Base-by-base conservation (phyloP, 2,329 filamentous ascomycete species). In the Fusarium agapanthi region DNA sequence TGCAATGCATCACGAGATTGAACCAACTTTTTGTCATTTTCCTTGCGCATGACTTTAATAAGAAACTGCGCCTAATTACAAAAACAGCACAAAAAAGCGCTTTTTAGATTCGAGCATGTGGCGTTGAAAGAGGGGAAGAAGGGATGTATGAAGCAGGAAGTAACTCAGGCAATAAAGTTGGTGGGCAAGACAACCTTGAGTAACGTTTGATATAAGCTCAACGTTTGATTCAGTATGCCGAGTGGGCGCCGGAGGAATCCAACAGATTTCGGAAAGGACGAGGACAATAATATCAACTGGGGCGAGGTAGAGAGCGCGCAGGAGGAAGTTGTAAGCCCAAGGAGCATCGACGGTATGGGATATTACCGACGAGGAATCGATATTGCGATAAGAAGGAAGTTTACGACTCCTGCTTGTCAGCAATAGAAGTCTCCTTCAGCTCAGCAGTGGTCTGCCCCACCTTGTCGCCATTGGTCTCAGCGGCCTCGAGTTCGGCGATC, bases 401-500 rank as follows among this genome's bases (percentile, higher is more conserved):
- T 76, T 83, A 85, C 76, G 81, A 86, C 72, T 85, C 84, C 80
- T 84, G 80, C 82, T 87, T 88, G 67, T 88, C 87, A 75, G 86
- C 84, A 68, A 89, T 78, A 45, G 86, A 84, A 62, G 83, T 80
- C 73, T 88, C 83, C 83, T 88, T 85, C 64, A 89, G 82, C 62
- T 84, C 85, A 59, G 85, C 80, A 56, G 86, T 84, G 61, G 85
- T 85, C 67, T 88, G 87, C 44, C 88, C 89, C 59, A 90, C 87
- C 69, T 85, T 85, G 72, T 87, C 85, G 69, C 81, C 86, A 79
- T 85, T 85, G 74, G 83, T 83, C 72, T 86, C 86, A 69, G 83
- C 85, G 60, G 85, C 83, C 78, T 98, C 95, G 62, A 98, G 89
- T 76, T 91, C 91, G 81, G 95, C 94, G 72, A 99, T 97, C 83